Base-by-base conservation (phyloP, 805 yeast species). In the Yamadazyma takamatsuzukensis region DNA sequence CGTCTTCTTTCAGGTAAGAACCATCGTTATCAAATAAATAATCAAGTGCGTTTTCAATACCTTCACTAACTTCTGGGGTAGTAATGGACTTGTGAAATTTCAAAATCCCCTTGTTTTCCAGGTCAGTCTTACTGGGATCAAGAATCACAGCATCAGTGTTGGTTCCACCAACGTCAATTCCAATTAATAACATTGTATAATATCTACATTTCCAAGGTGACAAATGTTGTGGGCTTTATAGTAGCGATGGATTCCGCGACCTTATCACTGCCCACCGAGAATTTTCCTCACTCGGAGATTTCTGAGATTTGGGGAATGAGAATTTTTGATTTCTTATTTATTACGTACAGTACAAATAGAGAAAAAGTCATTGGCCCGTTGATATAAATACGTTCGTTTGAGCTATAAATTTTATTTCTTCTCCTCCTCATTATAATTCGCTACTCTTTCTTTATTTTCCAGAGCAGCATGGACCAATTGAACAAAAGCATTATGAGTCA, bases 401-500 rank as follows among this genome's bases (percentile, higher is more conserved):
- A n/a, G n/a, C n/a, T n/a, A n/a, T n/a, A n/a, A n/a, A n/a, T n/a
- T n/a, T n/a, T n/a, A n/a, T n/a, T n/a, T n/a, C n/a, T n/a, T n/a
- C 21, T 23, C 26, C 12, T 15, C 18, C 18, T 51, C 53, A n/a
- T 32, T 34, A 33, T 25, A 51, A 9, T 32, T 33, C 4, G 37
- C 26, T 6, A 56, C 72, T 19, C 71, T 47, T 21, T 78, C 79
- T 50, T 74, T 77, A 46, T 80, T 76, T 33, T 75, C 66, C 13
- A 74, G 64, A 1, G 86, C 90, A 1, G 88, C 79, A 33, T 65
- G 68, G 2, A 83, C 90, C 43, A 83, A 74, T 49, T 79, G 84
- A 16, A 78, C 80, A 58, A 83, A 81, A 4, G 82, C 74, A 36
- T 65, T 64, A n/a, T 70, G 64, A 7, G 74, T 68, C 33, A 73